Base-by-base conservation (phyloP, 805 yeast species). In the Schizosaccharomyces japonicus region DNA sequence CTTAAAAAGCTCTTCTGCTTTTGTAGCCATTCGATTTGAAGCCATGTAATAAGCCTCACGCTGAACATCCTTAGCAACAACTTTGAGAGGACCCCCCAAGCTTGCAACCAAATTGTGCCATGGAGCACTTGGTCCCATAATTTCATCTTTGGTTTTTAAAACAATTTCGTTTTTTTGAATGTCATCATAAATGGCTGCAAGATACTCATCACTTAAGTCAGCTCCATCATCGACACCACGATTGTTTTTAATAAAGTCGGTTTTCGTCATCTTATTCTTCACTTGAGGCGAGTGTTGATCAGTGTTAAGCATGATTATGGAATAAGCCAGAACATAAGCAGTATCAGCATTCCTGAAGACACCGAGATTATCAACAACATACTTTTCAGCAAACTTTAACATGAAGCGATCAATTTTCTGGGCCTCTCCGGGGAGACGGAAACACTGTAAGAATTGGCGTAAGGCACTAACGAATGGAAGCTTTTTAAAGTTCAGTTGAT, bases 361-460 rank as follows among this genome's bases (percentile, higher is more conserved):
- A 15, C 68, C 68, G 7, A 95, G 94, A 58, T 90, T 90, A 51
- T 87, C 95, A 52, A 79, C 76, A 21, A 77, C 76, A 58, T 77
- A 90, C 54, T 93, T 70, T 61, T 83, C 94, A 3, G 98, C 98
- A 66, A 92, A 92, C 58, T 90, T 87, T 58, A 90, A 72, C 95
- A 92, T 82, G 58, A 77, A 83, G 55, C 99, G 71, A 66, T 90
- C 98, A 58, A 90, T 87, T 58, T 90, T 87, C 64, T 90, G 99
- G 4, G 95, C 85, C 63, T 90, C 99, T 45, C 99, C 99, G 2
- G 99, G 98, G 50, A 90, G 69, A 59, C 98, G 71, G 64, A 90
- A 92, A 45, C 75, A 70, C 58, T 92, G 98, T 50, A 90, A 68
- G 57, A 83, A 84, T 11, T 64, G 66, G 54, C 98, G 72, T 65